Percentiles rank a stretch among this genome's conserved stretches.
Evolutionary conservation across 2,329 filamentous ascomycete species (phyloP).

Genomic region (Huntiella moniliformis): DNA sequence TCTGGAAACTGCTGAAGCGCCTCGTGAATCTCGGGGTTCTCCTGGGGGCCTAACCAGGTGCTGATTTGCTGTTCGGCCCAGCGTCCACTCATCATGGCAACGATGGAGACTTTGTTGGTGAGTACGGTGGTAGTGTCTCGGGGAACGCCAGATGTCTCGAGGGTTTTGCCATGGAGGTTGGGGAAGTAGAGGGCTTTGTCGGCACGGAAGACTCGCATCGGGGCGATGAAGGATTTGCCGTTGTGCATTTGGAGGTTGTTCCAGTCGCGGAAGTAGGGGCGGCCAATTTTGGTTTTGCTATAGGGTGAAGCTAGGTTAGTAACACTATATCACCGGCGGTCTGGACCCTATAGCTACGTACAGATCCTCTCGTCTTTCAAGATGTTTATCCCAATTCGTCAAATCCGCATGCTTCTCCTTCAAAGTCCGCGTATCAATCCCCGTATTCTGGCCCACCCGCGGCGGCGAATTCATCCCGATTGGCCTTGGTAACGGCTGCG

Average conservation of each 20-base stretch:
- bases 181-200: constrained; percentile 83
- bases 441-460: constrained; percentile 60
- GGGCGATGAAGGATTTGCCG: constrained; percentile 82
- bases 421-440: constrained; percentile 48
- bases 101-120: constrained; percentile 53
- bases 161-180: constrained; percentile 66
- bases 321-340: not conserved
- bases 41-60: constrained; percentile 45
- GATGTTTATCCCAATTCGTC: constrained; percentile 67
- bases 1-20: constrained; percentile 35
- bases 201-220: constrained; percentile 63
- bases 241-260: constrained; percentile 62
- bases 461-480: constrained; percentile 69
- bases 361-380: constrained; percentile 58
- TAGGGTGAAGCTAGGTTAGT: not conserved
- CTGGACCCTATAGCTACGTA: constrained; percentile 21
- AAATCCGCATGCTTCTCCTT: constrained; percentile 60
- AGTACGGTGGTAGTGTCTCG: constrained; percentile 60
- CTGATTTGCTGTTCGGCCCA: constrained; percentile 74
- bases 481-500: constrained; percentile 46
- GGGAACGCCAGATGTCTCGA: constrained; percentile 35
- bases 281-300: constrained; percentile 56
- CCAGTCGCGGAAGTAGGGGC: constrained; percentile 95
- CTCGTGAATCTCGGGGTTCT: constrained; percentile 52
- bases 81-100: constrained; percentile 61